Evolutionary conservation across 2,329 filamentous ascomycete species (phyloP).

Genomic region (Endoconidiophora laricicola): DNA sequence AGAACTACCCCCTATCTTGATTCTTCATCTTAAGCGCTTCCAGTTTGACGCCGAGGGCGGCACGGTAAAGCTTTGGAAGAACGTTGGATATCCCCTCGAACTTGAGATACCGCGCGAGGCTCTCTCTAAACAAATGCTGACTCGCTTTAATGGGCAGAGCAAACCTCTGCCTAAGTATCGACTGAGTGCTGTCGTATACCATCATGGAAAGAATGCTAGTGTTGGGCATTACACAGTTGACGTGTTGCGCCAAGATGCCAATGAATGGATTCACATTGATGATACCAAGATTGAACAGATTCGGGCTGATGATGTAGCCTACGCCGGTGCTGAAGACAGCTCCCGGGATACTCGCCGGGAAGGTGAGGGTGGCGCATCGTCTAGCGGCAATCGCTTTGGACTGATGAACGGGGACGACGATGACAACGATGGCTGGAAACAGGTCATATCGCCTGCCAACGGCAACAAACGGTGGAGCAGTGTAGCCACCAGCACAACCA

Average conservation of each 20-base stretch:
- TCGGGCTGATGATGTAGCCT: slow-evolving; percentile 73
- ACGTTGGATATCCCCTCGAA: slow-evolving; percentile 85
- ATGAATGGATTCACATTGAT: slow-evolving; percentile 90
- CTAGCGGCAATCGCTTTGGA: slow-evolving; percentile 41
- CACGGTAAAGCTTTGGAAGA: slow-evolving; percentile 97
- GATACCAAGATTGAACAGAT: slow-evolving; percentile 82
- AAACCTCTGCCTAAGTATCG: slow-evolving; percentile 64
- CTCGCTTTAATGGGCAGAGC: slow-evolving; percentile 45
- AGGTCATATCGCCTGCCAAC: slow-evolving; percentile 47
- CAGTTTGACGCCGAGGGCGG: slow-evolving; percentile 80
- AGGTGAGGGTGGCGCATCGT: slow-evolving; percentile 18
- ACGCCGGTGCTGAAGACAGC: slow-evolving; percentile 63
- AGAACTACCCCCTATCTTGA: slow-evolving; percentile 74
- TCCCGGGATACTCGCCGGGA: slow-evolving; percentile 41
- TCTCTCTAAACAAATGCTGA: slow-evolving; percentile 60
- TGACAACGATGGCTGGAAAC: slow-evolving; percentile 66
- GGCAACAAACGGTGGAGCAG: slow-evolving; percentile 55
- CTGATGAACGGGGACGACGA: slow-evolving; percentile 41
- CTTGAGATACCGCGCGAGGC: slow-evolving; percentile 85
- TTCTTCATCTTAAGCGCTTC: slow-evolving; percentile 92
- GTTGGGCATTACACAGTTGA: slow-evolving; percentile 98
- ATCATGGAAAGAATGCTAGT: slow-evolving; percentile 91
- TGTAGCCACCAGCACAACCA: slow-evolving; percentile 47
- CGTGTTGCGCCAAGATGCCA: slow-evolving; percentile 81
- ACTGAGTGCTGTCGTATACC: slow-evolving; percentile 82